phyloP scores from a whole-genome alignment of 2,329 filamentous ascomycete genomes.

The Harringtonia aguacate region DNA sequence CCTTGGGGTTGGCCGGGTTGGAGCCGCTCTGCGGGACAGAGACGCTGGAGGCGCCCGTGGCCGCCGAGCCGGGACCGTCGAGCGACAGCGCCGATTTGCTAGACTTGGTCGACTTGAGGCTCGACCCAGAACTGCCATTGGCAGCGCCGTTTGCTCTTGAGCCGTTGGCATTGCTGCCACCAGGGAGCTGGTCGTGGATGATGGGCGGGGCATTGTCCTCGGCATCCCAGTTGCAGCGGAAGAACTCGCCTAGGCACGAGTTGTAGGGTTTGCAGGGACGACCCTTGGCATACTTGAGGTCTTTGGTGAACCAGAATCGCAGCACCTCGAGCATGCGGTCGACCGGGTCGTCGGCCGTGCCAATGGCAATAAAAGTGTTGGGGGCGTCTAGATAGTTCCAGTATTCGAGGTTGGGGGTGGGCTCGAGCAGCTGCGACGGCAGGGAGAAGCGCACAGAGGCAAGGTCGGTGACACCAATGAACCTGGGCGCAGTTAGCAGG shows the following conservation, averaged over 20 bases:
- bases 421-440: slow-evolving; percentile 89
- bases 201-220: slow-evolving; percentile 65
- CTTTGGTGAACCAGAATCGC: slow-evolving; percentile 98
- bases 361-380: slow-evolving; percentile 74
- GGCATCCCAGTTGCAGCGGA: slow-evolving; percentile 94
- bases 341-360: slow-evolving; percentile 81
- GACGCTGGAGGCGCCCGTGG: slow-evolving; percentile 23
- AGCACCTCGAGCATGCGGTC: slow-evolving; percentile 92
- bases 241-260: slow-evolving; percentile 93
- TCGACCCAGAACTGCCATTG: slow-evolving; percentile 34
- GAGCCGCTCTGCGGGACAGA: slow-evolving; percentile 38
- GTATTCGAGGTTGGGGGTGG: slow-evolving; percentile 94
- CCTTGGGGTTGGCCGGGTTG: slow-evolving; percentile 33
- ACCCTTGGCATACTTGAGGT: slow-evolving; percentile 96
- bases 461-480: slow-evolving; percentile 92
- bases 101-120: slow-evolving; percentile 29
- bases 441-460: slow-evolving; percentile 92
- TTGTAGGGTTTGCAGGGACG: slow-evolving; percentile 99
- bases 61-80: slow-evolving; percentile 30
- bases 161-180: neutral
- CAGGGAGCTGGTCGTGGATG: slow-evolving; percentile 30
- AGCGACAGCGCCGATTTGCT: slow-evolving; percentile 8
- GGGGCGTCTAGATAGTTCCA: slow-evolving; percentile 97
- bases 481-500: slow-evolving; percentile 39
- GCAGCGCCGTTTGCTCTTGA: slow-evolving; percentile 10